Base-by-base conservation (phyloP, 352 stramenopile genomes). In the Pythium chondricola region DNA sequence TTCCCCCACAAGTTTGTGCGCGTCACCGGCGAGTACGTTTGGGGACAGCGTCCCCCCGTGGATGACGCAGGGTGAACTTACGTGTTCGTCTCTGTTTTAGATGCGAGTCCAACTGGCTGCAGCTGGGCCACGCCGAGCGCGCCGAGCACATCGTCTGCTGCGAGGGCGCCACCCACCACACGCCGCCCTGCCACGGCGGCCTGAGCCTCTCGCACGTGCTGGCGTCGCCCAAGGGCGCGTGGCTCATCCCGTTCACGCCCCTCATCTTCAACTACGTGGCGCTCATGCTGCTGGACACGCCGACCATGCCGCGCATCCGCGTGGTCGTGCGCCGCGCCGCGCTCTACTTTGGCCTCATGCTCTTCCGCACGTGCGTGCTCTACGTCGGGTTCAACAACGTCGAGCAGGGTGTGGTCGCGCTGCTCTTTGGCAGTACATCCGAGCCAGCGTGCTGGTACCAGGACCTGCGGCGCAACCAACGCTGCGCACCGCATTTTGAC, bases 1-100 rank as follows among this genome's bases (percentile, higher is more conserved):
- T 83, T 70, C 52, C 75, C 71, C 17, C 50, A 67, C 56, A 91
- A 91, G 36, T 91, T 73, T 32, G 62, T 88, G 55, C 79, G 79
- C 52, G 66, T 91, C 33, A 51, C 43, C n/a, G 79, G 79, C 53
- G 61, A 76, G 79, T 91, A 69, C 46, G 79, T 84, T 18, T 36
- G 22, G 24, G 8, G 13, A 33, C 32, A 35, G 32, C 51, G 21
- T 25, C 39, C 21, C 24, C 13, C 29, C 14, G 33, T 25, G 35
- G 16, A 16, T 41, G 9, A 27, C 31, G n/a, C n/a, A n/a, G n/a
- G n/a, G n/a, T n/a, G n/a, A n/a, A n/a, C n/a, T n/a, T n/a, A n/a
- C n/a, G n/a, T 63, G 49, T 62, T 40, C 16, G 22, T 37, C 16
- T 17, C 22, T 18, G 42, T 26, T 8, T n/a, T 48, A 91, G 79